A percentile compares a stretch with the other conserved stretches of the same genome.
phyloP scores from a whole-genome alignment of 306 rosid species.

The Ammopiptanthus mongolicus region DNA sequence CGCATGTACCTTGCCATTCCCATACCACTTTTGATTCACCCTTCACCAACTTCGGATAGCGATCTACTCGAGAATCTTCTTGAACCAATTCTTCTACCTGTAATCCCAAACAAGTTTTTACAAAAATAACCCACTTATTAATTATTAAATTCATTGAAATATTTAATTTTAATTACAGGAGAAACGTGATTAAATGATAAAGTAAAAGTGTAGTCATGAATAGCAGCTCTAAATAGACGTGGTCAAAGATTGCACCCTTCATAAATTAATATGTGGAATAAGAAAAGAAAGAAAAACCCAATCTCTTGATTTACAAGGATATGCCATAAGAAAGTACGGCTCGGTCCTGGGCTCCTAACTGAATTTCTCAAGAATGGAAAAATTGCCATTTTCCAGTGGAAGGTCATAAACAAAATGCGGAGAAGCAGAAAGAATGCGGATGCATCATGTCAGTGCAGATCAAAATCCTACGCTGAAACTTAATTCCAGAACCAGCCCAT shows the following conservation, averaged over 20 bases:
- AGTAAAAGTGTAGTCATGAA: not conserved
- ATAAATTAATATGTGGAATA: slow-evolving; percentile 12
- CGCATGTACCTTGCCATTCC: slow-evolving; percentile 78
- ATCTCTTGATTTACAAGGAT: slow-evolving; percentile 4
- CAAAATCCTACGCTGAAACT: not conserved
- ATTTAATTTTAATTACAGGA: not conserved
- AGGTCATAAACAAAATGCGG: not conserved
- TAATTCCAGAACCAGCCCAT: slow-evolving; percentile 2
- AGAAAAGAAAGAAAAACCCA: not conserved
- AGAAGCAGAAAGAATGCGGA: not conserved
- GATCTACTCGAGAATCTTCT: slow-evolving; percentile 84
- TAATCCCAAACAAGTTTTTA: slow-evolving; percentile 5
- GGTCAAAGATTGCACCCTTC: not conserved
- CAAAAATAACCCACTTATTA: not conserved
- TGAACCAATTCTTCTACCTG: slow-evolving; percentile 93
- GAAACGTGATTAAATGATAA: not conserved
- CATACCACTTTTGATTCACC: slow-evolving; percentile 91
- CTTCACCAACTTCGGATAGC: slow-evolving; percentile 83
- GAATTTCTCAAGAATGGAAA: not conserved
- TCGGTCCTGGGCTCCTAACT: not conserved
- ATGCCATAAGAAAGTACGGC: not conserved
- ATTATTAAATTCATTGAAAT: not conserved
- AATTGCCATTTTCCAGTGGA: not conserved
- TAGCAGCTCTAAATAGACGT: not conserved
- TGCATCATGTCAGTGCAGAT: not conserved